A percentile compares a stretch with the other conserved stretches of the same genome.
phyloP scores from a whole-genome alignment of 345 rosid species.

The Arabidopsis arenosa region DNA sequence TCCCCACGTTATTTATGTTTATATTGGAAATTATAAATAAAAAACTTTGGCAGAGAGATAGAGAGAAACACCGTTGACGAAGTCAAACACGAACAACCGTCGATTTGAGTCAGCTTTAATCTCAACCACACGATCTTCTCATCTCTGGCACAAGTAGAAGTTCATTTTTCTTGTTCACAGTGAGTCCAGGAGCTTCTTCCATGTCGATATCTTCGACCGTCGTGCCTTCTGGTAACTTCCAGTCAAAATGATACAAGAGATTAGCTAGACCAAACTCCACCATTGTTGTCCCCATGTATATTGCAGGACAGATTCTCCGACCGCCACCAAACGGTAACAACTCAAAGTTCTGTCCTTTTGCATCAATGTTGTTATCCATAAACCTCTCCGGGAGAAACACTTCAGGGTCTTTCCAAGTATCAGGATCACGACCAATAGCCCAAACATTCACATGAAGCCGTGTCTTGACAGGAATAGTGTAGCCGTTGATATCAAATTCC shows the following conservation, averaged over 20 bases:
- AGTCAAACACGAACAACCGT: too few relatives aligned
- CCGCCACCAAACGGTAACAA: conserved; percentile 55
- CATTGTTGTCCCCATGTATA: conserved; percentile 35
- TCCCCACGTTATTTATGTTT: too few relatives aligned
- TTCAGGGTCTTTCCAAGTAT: conserved; percentile 50
- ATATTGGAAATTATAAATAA: too few relatives aligned
- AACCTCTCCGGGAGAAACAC: conserved; percentile 53
- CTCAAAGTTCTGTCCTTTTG: conserved; percentile 53
- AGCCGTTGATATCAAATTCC: conserved; percentile 44
- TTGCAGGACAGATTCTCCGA: conserved; percentile 52
- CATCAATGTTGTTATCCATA: conserved; percentile 42
- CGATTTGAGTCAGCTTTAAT: too few relatives aligned
- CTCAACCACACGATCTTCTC: too few relatives aligned
- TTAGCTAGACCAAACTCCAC: conserved; percentile 52
- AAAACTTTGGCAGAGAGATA: too few relatives aligned
- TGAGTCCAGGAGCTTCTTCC: conserved; percentile 50
- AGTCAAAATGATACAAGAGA: conserved; percentile 49
- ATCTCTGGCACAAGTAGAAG: conserved; percentile 47
- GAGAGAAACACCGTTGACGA: too few relatives aligned
- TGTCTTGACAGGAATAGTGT: conserved; percentile 45
- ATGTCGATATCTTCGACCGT: conserved; percentile 42
- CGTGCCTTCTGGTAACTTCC: conserved; percentile 54
- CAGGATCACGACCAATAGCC: conserved; percentile 59
- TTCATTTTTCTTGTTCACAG: conserved; percentile 32
- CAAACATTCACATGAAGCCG: conserved; percentile 51